Base-by-base conservation (phyloP, 495 filamentous ascomycete species). In the Talaromyces stipitatus region DNA sequence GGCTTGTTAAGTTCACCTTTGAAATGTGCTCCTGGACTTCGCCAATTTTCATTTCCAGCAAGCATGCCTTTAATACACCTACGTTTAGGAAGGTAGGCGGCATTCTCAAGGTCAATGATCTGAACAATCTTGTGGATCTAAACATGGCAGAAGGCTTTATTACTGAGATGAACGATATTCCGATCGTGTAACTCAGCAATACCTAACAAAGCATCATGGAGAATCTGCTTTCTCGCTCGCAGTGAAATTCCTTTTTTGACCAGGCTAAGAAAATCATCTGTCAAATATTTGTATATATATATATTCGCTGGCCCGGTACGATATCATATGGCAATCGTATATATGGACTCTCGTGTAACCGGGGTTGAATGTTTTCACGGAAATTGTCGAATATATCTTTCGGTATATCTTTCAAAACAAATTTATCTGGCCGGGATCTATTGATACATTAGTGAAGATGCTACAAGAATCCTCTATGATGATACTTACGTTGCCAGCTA, bases 41-140 rank as follows among this genome's bases (percentile, higher is more conserved):
- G 60, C 71, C 69, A 74, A 52, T 64, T 70, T 41, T 61, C 61
- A 51, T 72, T 73, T n/a, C 70, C 70, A 56, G 64, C 57, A 52
- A 65, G 64, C 58, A 60, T 66, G 26, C 67, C 69, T 41, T 66
- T 58, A 30, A 72, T 68, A 36, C 60, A 61, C 47, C 60, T 60
- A 22, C 63, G 60, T 46, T 55, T 75, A 59, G 32, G 32, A 1
- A 36, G 14, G 12, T 36, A 36, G 32, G 32, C 32, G 1, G 32
- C 32, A n/a, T 36, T 36, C 10, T 16, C 32, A n/a, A 36, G 32
- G 16, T 36, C 32, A 9, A 36, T 36, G 10, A 36, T 16, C 32
- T 9, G 32, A 41, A 16, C n/a, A n/a, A n/a, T 41, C 18, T 16
- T 76, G 68, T 58, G 74, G 70, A 23, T 66, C 67, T 57, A 69